phyloP scores from a whole-genome alignment of 2,329 filamentous ascomycete genomes.

The Simplicillium aogashimaense region DNA sequence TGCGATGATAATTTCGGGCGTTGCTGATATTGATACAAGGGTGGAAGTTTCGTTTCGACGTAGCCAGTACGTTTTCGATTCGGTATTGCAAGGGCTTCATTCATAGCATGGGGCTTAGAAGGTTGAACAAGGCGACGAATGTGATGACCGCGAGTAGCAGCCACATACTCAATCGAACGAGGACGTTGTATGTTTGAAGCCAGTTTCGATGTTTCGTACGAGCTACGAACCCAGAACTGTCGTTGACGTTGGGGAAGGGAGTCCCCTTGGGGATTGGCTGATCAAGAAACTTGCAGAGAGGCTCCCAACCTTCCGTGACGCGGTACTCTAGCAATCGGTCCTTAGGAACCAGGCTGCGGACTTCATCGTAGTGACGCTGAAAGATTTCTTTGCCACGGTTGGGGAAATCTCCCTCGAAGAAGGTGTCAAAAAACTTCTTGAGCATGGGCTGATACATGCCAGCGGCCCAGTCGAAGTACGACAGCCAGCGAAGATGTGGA shows the following conservation, averaged over 20 bases:
- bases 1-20: too few relatives aligned
- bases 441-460: constrained; percentile 63
- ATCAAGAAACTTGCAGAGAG: constrained; percentile 23
- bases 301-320: constrained; percentile 25
- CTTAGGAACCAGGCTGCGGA: constrained; percentile 19
- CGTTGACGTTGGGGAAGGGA: constrained; percentile 25
- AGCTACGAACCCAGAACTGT: constrained; percentile 22
- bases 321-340: constrained; percentile 23
- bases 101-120: too few relatives aligned
- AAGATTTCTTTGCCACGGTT: constrained; percentile 55
- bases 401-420: constrained; percentile 59
- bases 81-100: too few relatives aligned
- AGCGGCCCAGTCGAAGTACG: constrained; percentile 47
- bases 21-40: too few relatives aligned
- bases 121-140: neutral
- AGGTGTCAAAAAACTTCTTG: constrained; percentile 57
- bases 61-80: too few relatives aligned
- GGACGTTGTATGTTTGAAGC: constrained; percentile 23
- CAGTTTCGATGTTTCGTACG: constrained; percentile 21
- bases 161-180: constrained; percentile 14
- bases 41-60: too few relatives aligned
- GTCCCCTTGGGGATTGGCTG: constrained; percentile 20
- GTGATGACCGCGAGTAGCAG: constrained; percentile 9
- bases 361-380: constrained; percentile 25
- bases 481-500: constrained; percentile 36